These are phyloP conservation scores for Leccinum disarticulatum DNA, from an alignment of 768 basidiomycete species.

Conservation along the genomic window DNA sequence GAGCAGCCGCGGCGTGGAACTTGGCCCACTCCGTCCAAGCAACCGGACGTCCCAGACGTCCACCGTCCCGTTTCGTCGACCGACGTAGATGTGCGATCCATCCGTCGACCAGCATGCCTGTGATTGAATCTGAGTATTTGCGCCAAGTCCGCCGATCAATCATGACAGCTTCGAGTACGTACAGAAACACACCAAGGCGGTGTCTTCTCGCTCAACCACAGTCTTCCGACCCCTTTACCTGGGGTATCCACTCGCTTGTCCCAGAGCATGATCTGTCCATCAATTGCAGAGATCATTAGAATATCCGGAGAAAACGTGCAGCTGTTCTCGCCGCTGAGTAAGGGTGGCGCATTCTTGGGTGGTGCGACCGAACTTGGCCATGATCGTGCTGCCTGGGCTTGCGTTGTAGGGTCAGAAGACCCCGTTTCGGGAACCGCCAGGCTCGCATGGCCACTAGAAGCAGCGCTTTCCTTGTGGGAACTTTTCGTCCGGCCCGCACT, in stretches of 20 bases:
- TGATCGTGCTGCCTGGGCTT: slow-evolving; percentile 24
- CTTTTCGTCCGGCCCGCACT: slow-evolving; percentile 16
- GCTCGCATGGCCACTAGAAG: slow-evolving; percentile 17
- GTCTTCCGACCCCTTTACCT: slow-evolving; percentile 73
- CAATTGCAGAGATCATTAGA: slow-evolving; percentile 85
- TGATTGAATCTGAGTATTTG: slow-evolving; percentile 3
- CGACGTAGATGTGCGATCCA: slow-evolving; percentile 86
- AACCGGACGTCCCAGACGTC: slow-evolving; percentile 95
- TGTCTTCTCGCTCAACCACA: slow-evolving; percentile 89
- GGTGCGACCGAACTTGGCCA: slow-evolving; percentile 44
- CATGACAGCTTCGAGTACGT: slow-evolving; percentile 29
- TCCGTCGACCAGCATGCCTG: slow-evolving; percentile 95
- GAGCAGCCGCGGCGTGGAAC: slow-evolving; percentile 69
- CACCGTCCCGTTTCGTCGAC: slow-evolving; percentile 85
- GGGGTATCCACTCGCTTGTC: slow-evolving; percentile 71
- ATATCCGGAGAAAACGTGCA: slow-evolving; percentile 75
- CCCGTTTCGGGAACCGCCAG: slow-evolving; percentile 32
- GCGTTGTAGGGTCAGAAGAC: slow-evolving; percentile 20
- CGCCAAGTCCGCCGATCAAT: slow-evolving; percentile 4
- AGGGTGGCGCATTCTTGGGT: slow-evolving; percentile 75
- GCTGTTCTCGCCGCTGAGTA: slow-evolving; percentile 63
- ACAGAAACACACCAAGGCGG: slow-evolving; percentile 97
- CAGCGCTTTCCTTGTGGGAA: slow-evolving; percentile 16
- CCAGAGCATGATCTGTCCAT: slow-evolving; percentile 92
- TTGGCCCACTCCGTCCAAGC: slow-evolving; percentile 60